phyloP scores from a whole-genome alignment of 1,284 basidiomycete species.

The Puccinia horiana region DNA sequence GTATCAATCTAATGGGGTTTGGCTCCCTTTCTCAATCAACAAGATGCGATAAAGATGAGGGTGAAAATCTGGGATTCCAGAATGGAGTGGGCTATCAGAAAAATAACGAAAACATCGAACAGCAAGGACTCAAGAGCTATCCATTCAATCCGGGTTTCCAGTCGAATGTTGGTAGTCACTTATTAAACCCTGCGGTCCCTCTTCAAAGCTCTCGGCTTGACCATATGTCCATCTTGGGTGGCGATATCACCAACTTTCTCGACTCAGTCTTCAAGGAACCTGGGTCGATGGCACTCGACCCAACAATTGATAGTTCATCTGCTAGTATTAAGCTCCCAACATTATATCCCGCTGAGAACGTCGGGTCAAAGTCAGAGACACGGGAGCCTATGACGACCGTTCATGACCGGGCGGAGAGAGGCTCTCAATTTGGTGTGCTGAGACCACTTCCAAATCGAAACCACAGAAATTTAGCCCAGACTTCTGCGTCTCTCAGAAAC shows the following conservation, averaged over 20 bases:
- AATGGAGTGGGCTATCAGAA: background rate
- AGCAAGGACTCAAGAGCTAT: slow-evolving; percentile 7
- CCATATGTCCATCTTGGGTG: background rate
- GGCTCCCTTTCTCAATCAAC: background rate
- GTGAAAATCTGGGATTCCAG: background rate
- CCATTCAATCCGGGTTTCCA: background rate
- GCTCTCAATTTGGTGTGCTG: background rate
- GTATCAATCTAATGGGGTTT: background rate
- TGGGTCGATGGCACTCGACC: background rate
- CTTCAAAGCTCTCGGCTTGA: background rate
- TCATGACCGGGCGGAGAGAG: background rate
- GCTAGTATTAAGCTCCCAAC: background rate
- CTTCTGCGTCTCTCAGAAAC: background rate
- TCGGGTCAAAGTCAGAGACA: background rate
- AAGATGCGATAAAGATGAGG: background rate
- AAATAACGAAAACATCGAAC: slow-evolving; percentile 12
- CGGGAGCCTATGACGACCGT: background rate
- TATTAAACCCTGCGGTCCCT: background rate
- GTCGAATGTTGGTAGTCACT: background rate
- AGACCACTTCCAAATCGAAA: slow-evolving; percentile 1
- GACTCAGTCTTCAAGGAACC: slow-evolving; percentile 3
- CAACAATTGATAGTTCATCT: background rate
- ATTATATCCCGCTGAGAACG: background rate
- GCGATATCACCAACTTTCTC: slow-evolving; percentile 11
- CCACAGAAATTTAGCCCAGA: background rate